Conservation (phyloP, 1,284 basidiomycete genomes). For the Ceratobasidium sp. region DNA sequence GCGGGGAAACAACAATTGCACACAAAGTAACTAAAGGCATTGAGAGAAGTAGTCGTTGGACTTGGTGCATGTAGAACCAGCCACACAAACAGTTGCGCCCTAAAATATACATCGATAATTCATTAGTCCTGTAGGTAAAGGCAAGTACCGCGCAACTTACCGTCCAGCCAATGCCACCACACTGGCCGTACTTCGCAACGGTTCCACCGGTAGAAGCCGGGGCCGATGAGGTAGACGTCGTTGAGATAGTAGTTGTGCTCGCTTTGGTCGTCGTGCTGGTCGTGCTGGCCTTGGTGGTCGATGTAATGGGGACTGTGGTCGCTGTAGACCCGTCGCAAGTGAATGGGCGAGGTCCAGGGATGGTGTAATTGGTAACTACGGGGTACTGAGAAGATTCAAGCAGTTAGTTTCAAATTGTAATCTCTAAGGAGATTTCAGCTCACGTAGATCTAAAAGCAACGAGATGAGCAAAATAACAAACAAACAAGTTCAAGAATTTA, state of each 20-base stretch:
- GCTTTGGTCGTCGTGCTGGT: slow-evolving; percentile 5
- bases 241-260: slow-evolving; percentile 9
- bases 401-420: not conserved
- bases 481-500: not conserved
- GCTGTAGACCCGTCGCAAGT: slow-evolving; percentile 41
- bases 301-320: slow-evolving; percentile 5
- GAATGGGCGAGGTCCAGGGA: slow-evolving; percentile 42
- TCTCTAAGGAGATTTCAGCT: not conserved
- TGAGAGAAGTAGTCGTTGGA: slow-evolving; percentile 42
- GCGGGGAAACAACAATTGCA: not conserved
- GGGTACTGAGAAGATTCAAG: slow-evolving; percentile 14
- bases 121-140: not conserved
- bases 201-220: slow-evolving; percentile 30
- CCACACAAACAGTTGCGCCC: slow-evolving; percentile 35
- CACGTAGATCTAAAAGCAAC: slow-evolving; percentile 25
- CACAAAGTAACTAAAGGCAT: slow-evolving; percentile 12
- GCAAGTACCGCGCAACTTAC: slow-evolving; percentile 3
- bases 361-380: slow-evolving; percentile 36
- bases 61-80: slow-evolving; percentile 39
- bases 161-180: slow-evolving; percentile 35
- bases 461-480: not conserved
- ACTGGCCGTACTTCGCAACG: slow-evolving; percentile 41
- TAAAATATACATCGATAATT: not conserved
- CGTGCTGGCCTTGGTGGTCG: slow-evolving; percentile 23
- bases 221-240: slow-evolving; percentile 20